Conservation (phyloP, 2,329 filamentous ascomycete genomes). For the Grosmannia clavigera region DNA sequence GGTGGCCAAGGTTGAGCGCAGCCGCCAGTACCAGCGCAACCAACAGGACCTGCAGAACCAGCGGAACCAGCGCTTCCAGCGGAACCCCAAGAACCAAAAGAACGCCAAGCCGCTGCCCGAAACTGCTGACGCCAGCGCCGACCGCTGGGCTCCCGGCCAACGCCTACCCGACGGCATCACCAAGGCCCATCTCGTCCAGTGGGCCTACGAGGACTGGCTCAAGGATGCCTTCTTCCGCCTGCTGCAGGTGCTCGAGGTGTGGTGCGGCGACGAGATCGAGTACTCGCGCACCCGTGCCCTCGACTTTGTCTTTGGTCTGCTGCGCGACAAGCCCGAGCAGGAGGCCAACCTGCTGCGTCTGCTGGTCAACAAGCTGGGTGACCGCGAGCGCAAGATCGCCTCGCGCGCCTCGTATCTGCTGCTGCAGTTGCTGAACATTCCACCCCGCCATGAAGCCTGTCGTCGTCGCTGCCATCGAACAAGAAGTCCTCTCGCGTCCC, state of each 20-base stretch:
- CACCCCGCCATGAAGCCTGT: conserved; percentile 92
- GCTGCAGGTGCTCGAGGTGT: conserved; percentile 78
- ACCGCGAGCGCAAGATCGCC: conserved; percentile 88
- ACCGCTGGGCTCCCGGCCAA: conserved; percentile 53
- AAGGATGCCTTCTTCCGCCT: conserved; percentile 91
- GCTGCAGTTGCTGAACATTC: conserved; percentile 77
- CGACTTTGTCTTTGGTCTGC: conserved; percentile 79
- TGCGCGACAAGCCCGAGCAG: conserved; percentile 95
- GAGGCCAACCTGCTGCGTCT: conserved; percentile 86
- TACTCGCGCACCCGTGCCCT: conserved; percentile 81
- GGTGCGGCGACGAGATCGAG: conserved; percentile 92
- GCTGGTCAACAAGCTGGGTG: conserved; percentile 91
- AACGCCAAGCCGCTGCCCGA: not conserved
- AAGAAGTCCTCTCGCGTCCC: conserved; percentile 75
- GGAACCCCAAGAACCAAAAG: not conserved
- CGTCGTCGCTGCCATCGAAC: conserved; percentile 73
- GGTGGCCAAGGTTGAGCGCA: not conserved
- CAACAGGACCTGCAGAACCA: not conserved
- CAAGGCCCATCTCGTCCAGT: conserved; percentile 67
- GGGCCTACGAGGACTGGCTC: conserved; percentile 91
- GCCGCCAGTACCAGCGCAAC: not conserved
- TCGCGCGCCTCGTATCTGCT: conserved; percentile 87
- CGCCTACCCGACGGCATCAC: conserved; percentile 62
- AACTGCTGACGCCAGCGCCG: not conserved
- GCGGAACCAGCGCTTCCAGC: not conserved